Evolutionary conservation across 495 filamentous ascomycete species (phyloP), one percentile per base, ranked within the genome.

Genomic region (Penicillium subrubescens): DNA sequence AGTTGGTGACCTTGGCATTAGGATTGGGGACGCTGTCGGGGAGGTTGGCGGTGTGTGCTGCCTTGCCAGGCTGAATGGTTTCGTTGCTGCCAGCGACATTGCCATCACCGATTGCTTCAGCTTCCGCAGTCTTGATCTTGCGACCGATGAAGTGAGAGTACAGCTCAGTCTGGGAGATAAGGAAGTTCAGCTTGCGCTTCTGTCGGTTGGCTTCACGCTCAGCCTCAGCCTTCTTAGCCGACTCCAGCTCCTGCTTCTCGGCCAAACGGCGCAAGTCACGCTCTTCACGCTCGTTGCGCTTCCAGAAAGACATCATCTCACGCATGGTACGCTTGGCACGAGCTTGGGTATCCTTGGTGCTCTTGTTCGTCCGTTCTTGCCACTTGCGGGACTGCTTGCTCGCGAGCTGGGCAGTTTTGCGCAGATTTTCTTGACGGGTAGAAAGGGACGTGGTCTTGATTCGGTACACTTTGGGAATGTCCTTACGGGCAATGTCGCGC

Each of bases 291-390:
- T 99, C 95, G 76, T 99, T 99, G 54, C 94, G 90, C 75, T 98
- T 98, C 95, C 95, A 99, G 87, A 98, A 99, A 33, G 90, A 87
- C 88, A 97, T 95, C 95, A 99, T 99, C 79, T 99, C 95, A 67
- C 95, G 88, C 95, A 99, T 99, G 58, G 92, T 93, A 53, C 95
- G 88, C 82, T 99, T 99, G 21, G 95, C 96, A 23, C 96, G 88
- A 43, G 96, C 95, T 67, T 98, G 96, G 0, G 95, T 91, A 75
- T 99, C 95, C 78, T 99, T 99, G 71, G 89, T 91, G 70, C 93
- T 95, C 84, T 99, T 99, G 82, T 98, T 99, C 41, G 95, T 98
- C 41, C 92, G 89, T 51, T 94, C 88, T 72, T 99, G 96, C 95
- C 95, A 99, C 68, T 96, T 84, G 67, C 94, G 91, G 41, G 96